Evolutionary conservation across 2,329 filamentous ascomycete species (phyloP).

Genomic region (Diaporthe velutina): DNA sequence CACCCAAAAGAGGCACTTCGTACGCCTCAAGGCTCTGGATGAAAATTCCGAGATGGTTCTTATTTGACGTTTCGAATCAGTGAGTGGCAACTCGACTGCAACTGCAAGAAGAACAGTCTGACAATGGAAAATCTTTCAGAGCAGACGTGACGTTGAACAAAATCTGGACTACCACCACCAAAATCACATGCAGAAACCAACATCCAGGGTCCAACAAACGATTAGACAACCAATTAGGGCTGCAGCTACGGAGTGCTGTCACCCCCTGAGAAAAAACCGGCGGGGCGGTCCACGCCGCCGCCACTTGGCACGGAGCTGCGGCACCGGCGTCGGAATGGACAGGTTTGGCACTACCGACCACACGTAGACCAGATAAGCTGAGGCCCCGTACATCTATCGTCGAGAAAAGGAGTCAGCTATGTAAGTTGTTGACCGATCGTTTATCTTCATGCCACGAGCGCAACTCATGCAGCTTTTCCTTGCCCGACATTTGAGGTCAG

Average conservation of each 20-base stretch:
- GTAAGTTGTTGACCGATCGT: background rate
- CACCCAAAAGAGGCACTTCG: background rate
- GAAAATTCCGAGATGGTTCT: background rate
- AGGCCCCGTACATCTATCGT: background rate
- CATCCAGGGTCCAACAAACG: background rate
- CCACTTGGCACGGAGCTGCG: conserved; percentile 14
- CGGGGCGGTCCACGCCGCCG: conserved; percentile 22
- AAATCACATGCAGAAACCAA: conserved; percentile 1
- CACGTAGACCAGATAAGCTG: background rate
- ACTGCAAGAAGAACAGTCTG: background rate
- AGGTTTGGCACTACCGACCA: background rate
- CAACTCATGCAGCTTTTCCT: background rate
- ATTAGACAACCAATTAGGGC: conserved; percentile 11
- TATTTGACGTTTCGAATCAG: background rate
- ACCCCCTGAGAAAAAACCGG: conserved; percentile 8
- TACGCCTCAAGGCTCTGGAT: background rate
- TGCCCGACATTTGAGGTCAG: background rate
- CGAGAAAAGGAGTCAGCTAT: background rate
- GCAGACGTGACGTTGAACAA: background rate
- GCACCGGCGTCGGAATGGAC: conserved; percentile 20
- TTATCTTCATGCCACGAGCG: background rate
- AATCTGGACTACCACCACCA: background rate
- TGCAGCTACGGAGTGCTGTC: conserved; percentile 23
- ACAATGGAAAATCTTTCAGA: background rate
- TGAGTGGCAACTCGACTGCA: background rate